phyloP scores from a whole-genome alignment of 2,329 filamentous ascomycete species.

The Diaporthe batatas region DNA sequence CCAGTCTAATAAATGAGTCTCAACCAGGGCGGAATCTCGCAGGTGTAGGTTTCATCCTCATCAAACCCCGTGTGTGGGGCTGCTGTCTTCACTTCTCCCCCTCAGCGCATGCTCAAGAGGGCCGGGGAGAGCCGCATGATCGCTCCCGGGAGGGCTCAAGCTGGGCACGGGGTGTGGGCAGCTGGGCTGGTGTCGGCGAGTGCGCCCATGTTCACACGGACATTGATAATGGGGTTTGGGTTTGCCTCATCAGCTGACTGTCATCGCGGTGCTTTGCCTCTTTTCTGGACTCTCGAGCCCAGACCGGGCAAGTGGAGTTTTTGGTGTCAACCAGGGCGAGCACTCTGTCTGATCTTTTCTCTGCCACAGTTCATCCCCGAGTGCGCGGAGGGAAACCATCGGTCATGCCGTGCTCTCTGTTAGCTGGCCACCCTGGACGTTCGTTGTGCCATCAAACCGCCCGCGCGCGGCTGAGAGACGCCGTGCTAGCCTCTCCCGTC shows the following conservation, averaged over 20 bases:
- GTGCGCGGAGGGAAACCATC: conserved; percentile 13
- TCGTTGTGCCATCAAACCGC: not conserved
- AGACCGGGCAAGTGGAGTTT: not conserved
- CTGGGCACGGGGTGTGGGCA: too few species aligned
- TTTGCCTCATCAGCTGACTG: conserved; percentile 1
- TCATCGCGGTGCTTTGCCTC: not conserved
- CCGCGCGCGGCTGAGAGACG: not conserved
- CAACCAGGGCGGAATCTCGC: conserved; percentile 9
- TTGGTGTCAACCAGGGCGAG: conserved; percentile 3
- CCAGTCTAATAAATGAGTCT: conserved; percentile 4
- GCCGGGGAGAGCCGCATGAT: not conserved
- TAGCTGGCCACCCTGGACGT: not conserved
- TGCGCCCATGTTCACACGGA: conserved; percentile 1
- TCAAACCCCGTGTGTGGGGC: not conserved
- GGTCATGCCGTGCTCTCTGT: conserved; percentile 12
- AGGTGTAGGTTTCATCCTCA: conserved; percentile 12
- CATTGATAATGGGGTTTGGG: not conserved
- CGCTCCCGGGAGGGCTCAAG: not conserved
- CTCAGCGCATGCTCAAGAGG: not conserved
- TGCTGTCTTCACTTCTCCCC: not conserved
- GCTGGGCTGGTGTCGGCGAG: not conserved
- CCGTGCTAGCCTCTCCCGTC: not conserved
- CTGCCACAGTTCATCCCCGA: not conserved
- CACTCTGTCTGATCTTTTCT: not conserved
- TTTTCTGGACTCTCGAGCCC: not conserved